Base-by-base conservation (phyloP, 257 asterid species). In the Salvia rosmarinus region DNA sequence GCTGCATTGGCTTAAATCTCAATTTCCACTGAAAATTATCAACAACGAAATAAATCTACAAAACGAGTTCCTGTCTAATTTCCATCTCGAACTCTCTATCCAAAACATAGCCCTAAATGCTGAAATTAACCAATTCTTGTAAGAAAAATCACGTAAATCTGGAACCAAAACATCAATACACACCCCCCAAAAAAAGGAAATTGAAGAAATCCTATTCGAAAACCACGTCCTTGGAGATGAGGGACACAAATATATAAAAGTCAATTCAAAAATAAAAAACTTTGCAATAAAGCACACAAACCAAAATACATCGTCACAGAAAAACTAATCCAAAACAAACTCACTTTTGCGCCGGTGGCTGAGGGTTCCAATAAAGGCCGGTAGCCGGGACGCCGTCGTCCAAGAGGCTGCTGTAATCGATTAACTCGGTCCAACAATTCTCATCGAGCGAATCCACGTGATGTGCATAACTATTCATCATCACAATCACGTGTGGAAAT, bases 371-470 rank as follows among this genome's bases (percentile, higher is more conserved):
- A 28, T 72, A 80, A 21, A 76, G 78, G 75, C 75, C 87, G 42
- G 75, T 0, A 49, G 81, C 67, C 63, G 84, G 67, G 6, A 80
- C 80, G 58, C 75, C 73, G 58, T 76, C 87, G 77, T 80, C 77
- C 74, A 86, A 65, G 67, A 86, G 83, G 77, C 46, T 2, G 78
- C 83, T 69, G 78, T 76, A 80, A 82, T 86, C 89, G 32, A 82
- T 64, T 17, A 86, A 71, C 56, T 86, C 89, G 12, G 67, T 44
- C 89, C 87, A 84, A 74, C 81, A 72, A 64, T 70, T 61, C 68
- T 76, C 86, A 74, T 77, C 83, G 57, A 82, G 79, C 9, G 83
- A 74, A 78, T 80, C 85, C 67, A 78, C 75, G 34, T 60, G 77
- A 62, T 67, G 63, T 47, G 63, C 34, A 25, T 28, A 44, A 54